Percentiles rank a stretch among this genome's conserved stretches.
phyloP scores from a whole-genome alignment of 129 eudicot genomes.

The Smallanthus sonchifolius region DNA sequence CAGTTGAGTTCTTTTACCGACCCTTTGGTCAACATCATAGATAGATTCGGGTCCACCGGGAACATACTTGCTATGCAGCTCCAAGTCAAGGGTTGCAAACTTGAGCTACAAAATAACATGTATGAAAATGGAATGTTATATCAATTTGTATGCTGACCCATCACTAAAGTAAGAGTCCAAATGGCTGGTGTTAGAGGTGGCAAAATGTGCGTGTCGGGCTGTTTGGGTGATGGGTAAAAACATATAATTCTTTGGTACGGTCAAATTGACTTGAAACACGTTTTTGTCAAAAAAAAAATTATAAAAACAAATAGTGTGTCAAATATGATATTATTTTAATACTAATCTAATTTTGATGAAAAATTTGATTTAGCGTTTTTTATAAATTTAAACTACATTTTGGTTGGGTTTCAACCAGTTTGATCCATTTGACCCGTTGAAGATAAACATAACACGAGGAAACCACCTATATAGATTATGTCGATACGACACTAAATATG shows the following conservation, averaged over 20 bases:
- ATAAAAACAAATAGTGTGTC: not conserved
- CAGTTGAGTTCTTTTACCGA: slow-evolving; percentile 53
- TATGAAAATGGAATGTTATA: not conserved
- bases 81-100: slow-evolving; percentile 80
- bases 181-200: not conserved
- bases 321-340: not conserved
- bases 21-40: slow-evolving; percentile 83
- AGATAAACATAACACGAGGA: not conserved
- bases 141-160: not conserved
- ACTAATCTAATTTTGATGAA: not conserved
- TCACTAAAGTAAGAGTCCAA: not conserved
- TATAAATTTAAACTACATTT: not conserved
- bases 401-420: not conserved
- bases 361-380: not conserved
- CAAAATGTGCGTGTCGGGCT: not conserved
- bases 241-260: not conserved
- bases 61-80: slow-evolving; percentile 71
- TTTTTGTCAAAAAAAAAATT: not conserved
- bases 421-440: not conserved
- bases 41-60: slow-evolving; percentile 90
- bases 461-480: not conserved
- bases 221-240: not conserved
- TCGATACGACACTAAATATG: not conserved
- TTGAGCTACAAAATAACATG: slow-evolving; percentile 18
- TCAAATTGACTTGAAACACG: not conserved